Conservation (phyloP, 2,329 filamentous ascomycete genomes). For the Cercospora zeae-maydis region DNA sequence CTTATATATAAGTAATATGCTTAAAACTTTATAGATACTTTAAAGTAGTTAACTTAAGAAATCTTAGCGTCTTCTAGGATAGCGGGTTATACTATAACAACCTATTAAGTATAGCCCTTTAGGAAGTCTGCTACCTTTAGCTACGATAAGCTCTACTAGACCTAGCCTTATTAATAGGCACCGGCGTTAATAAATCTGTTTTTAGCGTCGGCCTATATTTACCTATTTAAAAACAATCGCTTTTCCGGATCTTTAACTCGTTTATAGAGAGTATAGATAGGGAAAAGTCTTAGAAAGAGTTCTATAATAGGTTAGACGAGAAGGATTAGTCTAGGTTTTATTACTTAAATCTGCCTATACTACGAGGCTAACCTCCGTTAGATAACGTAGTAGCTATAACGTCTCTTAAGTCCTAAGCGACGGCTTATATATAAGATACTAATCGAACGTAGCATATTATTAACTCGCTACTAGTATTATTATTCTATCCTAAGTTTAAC, state of each 20-base stretch:
- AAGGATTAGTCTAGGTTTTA: constrained; percentile 21
- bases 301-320: constrained; percentile 20
- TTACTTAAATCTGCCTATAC: constrained; percentile 27
- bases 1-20: background rate
- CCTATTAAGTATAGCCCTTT: constrained; percentile 26
- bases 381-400: constrained; percentile 16
- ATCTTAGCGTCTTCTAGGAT: constrained; percentile 32
- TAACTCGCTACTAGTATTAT: background rate
- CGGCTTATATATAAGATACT: background rate
- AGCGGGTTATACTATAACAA: constrained; percentile 34
- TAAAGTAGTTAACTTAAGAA: constrained; percentile 26
- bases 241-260: constrained; percentile 24
- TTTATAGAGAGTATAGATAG: constrained; percentile 29
- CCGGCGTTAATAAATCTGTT: constrained; percentile 17
- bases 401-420: background rate
- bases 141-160: constrained; percentile 26
- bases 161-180: constrained; percentile 31
- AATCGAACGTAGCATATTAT: background rate
- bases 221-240: constrained; percentile 22
- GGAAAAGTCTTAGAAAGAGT: constrained; percentile 26
- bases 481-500: constrained; percentile 8
- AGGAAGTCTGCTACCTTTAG: constrained; percentile 29
- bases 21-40: constrained; percentile 23
- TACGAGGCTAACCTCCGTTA: constrained; percentile 21
- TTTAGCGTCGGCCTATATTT: constrained; percentile 22